A percentile compares a stretch with the other conserved stretches of the same genome.
These are phyloP conservation scores for Epichloe festucae DNA, from an alignment of 2,329 filamentous ascomycete species.

Conservation along the genomic window DNA sequence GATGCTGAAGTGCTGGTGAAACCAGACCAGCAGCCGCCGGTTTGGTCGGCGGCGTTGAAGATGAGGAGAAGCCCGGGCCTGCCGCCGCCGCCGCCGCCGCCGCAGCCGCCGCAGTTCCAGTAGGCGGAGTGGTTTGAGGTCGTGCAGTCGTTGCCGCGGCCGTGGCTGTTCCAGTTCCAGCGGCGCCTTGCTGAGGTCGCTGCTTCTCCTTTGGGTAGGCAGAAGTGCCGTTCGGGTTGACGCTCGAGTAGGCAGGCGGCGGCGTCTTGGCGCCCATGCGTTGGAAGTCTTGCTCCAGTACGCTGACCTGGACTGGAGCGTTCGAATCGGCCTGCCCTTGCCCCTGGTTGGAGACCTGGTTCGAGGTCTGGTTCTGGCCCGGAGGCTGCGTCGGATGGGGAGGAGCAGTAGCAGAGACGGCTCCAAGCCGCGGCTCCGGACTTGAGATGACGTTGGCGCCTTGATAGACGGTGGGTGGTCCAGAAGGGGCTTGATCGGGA, in stretches of 20 bases:
- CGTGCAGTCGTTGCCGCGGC: slow-evolving; percentile 10
- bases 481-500: slow-evolving; percentile 75
- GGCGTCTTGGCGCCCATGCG: slow-evolving; percentile 72
- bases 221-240: slow-evolving; percentile 40
- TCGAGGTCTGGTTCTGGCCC: neutral
- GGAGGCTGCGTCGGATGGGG: slow-evolving; percentile 21
- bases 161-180: slow-evolving; percentile 5
- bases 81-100: neutral
- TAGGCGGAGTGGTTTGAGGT: slow-evolving; percentile 3
- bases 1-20: slow-evolving; percentile 40
- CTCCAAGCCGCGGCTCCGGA: slow-evolving; percentile 27
- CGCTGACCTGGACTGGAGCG: slow-evolving; percentile 44
- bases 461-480: slow-evolving; percentile 84
- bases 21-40: slow-evolving; percentile 20
- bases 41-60: slow-evolving; percentile 2
- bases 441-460: slow-evolving; percentile 58
- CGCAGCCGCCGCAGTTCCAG: neutral
- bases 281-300: slow-evolving; percentile 77
- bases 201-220: slow-evolving; percentile 73
- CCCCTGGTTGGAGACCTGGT: neutral
- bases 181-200: slow-evolving; percentile 25
- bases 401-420: slow-evolving; percentile 25
- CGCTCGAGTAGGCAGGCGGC: slow-evolving; percentile 88
- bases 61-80: neutral
- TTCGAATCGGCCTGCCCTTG: slow-evolving; percentile 16